A percentile compares a stretch with the other conserved stretches of the same genome.
Conservation (phyloP, 805 yeast genomes). For the Priceomyces castillae region DNA sequence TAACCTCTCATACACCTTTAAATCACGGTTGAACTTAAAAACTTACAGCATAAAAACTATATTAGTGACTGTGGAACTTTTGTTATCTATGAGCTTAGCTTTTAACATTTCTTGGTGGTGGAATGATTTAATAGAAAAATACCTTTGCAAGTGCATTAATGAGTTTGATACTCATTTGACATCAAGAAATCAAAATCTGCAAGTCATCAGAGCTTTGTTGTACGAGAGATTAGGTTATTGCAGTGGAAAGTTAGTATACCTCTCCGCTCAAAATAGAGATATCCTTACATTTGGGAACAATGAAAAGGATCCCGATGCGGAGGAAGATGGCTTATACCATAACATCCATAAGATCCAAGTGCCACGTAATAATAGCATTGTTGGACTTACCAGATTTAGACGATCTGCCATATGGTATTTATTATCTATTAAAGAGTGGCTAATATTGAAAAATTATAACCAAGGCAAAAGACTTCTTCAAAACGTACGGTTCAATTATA, state of each 20-base stretch:
- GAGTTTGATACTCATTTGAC: constrained; percentile 43
- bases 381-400: constrained; percentile 58
- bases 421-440: constrained; percentile 72
- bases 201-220: constrained; percentile 44
- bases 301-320: constrained; percentile 2
- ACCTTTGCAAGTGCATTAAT: constrained; percentile 47
- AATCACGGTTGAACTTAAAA: constrained; percentile 66
- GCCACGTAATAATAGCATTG: constrained; percentile 39
- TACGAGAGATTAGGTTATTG: constrained; percentile 42
- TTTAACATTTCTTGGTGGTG: constrained; percentile 45
- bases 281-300: constrained; percentile 24
- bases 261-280: constrained; percentile 19
- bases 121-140: constrained; percentile 41
- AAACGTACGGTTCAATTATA: constrained; percentile 25
- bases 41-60: constrained; percentile 70
- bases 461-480: constrained; percentile 27
- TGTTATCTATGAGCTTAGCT: constrained; percentile 45
- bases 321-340: constrained; percentile 32
- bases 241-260: constrained; percentile 43
- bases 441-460: constrained; percentile 21
- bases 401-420: constrained; percentile 78
- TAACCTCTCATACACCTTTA: constrained; percentile 68
- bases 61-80: constrained; percentile 67
- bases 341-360: constrained; percentile 35
- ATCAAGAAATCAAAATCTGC: constrained; percentile 39